Evolutionary conservation across 2,329 filamentous ascomycete genomes (phyloP).

Genomic region (Metarhizium anisopliae): DNA sequence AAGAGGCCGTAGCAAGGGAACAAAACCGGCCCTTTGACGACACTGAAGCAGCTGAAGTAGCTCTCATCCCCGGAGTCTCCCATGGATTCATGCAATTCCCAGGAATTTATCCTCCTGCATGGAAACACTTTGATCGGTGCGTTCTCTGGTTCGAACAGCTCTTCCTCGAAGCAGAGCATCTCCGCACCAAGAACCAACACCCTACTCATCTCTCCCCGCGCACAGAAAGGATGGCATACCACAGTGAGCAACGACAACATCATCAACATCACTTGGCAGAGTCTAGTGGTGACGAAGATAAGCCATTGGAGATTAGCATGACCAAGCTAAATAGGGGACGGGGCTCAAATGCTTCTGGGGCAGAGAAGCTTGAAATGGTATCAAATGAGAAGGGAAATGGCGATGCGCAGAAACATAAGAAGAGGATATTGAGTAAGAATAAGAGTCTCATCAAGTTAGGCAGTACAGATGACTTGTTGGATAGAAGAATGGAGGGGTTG

Average conservation of each 20-base stretch:
- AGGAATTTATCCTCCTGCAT: slow-evolving; percentile 77
- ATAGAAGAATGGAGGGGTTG: slow-evolving; percentile 49
- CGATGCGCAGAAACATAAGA: slow-evolving; percentile 12
- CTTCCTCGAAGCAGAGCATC: slow-evolving; percentile 46
- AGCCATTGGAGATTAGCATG: slow-evolving; percentile 72
- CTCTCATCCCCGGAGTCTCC: slow-evolving; percentile 77
- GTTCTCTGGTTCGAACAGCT: slow-evolving; percentile 75
- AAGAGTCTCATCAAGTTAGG: slow-evolving; percentile 44
- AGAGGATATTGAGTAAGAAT: slow-evolving; percentile 28
- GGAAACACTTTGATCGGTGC: slow-evolving; percentile 75
- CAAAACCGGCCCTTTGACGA: slow-evolving; percentile 24
- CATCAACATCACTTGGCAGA: slow-evolving; percentile 31
- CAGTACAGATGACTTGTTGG: slow-evolving; percentile 49
- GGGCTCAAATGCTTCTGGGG: slow-evolving; percentile 17
- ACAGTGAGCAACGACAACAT: slow-evolving; percentile 15
- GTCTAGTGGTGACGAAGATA: slow-evolving; percentile 70
- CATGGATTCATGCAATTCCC: slow-evolving; percentile 95
- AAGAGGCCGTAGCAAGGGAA: slow-evolving; percentile 35
- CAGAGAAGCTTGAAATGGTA: slow-evolving; percentile 12
- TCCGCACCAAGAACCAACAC: slow-evolving; percentile 18
- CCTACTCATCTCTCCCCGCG: not conserved
- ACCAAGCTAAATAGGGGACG: slow-evolving; percentile 33
- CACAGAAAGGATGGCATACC: not conserved
- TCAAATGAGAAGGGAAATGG: slow-evolving; percentile 4
- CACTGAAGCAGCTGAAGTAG: slow-evolving; percentile 53